Percentiles rank a stretch among this genome's conserved stretches.
phyloP scores from a whole-genome alignment of 176 grass and related monocot genomes.

The Oryza brachyantha region DNA sequence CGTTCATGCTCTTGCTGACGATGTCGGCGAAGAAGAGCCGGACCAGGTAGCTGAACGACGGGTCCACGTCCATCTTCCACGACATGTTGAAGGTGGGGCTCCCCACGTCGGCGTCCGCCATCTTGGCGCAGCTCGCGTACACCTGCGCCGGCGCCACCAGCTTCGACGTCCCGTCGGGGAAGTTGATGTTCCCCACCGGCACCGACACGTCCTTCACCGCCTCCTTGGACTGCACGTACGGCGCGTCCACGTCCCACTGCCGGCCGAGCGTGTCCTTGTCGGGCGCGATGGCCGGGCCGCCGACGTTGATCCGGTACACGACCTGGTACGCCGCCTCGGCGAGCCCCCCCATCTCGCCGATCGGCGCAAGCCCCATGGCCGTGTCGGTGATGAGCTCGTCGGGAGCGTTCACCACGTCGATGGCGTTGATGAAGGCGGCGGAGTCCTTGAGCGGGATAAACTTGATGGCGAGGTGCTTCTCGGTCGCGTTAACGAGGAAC shows the following conservation, averaged over 20 bases:
- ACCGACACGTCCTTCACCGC: constrained; percentile 47
- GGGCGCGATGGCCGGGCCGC: constrained; percentile 57
- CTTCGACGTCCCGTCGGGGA: constrained; percentile 56
- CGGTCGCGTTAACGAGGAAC: constrained; percentile 72
- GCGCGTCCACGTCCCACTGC: constrained; percentile 48
- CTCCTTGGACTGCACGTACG: constrained; percentile 47
- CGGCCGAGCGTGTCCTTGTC: constrained; percentile 81
- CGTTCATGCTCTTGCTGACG: constrained; percentile 71
- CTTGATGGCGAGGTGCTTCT: constrained; percentile 48
- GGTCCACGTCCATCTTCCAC: constrained; percentile 68
- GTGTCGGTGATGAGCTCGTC: constrained; percentile 56
- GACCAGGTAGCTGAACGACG: constrained; percentile 55
- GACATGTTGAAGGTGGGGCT: constrained; percentile 79
- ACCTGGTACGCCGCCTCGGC: constrained; percentile 53
- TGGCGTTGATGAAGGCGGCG: constrained; percentile 82
- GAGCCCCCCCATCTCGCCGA: constrained; percentile 47
- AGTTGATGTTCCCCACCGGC: constrained; percentile 46
- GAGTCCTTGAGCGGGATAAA: constrained; percentile 57
- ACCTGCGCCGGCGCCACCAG: constrained; percentile 69
- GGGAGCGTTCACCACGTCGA: constrained; percentile 87
- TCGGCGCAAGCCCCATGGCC: constrained; percentile 46
- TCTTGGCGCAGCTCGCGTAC: constrained; percentile 67
- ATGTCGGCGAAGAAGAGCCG: constrained; percentile 94
- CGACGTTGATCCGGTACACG: constrained; percentile 79
- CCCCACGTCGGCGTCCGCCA: constrained; percentile 49